A percentile compares a stretch with the other conserved stretches of the same genome.
Evolutionary conservation across 2,329 filamentous ascomycete species (phyloP).

Genomic region (Ilyonectria sp.): DNA sequence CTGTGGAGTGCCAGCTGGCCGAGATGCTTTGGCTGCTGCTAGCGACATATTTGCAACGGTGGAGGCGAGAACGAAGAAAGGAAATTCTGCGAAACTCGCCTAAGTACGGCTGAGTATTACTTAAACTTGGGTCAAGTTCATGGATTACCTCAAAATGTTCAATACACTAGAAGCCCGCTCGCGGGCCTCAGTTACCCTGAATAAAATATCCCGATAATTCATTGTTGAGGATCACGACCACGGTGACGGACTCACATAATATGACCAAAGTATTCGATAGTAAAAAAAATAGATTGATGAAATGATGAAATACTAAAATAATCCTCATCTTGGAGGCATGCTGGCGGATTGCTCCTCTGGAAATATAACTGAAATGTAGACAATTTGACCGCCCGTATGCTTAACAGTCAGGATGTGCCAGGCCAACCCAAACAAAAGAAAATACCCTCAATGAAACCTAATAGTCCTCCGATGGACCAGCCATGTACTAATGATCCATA

Average conservation of each 20-base stretch:
- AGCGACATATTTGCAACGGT: conserved; percentile 11
- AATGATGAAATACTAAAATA: conserved; percentile 12
- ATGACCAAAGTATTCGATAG: neutral
- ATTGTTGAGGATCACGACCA: neutral
- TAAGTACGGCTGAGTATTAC: neutral
- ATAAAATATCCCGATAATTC: neutral
- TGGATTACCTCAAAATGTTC: neutral
- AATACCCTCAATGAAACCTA: conserved; percentile 9
- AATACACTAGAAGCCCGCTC: neutral
- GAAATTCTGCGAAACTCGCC: neutral
- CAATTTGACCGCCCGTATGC: conserved; percentile 28
- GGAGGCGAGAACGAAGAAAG: neutral
- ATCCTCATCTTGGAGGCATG: conserved; percentile 24
- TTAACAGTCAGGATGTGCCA: conserved; percentile 18
- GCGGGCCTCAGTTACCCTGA: neutral
- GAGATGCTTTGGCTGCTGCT: conserved; percentile 18
- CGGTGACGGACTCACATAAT: neutral
- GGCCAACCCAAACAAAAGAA: conserved; percentile 26
- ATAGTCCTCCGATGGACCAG: conserved; percentile 36
- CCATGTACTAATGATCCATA: conserved; percentile 38
- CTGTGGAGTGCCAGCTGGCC: conserved; percentile 24
- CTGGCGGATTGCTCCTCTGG: conserved; percentile 31
- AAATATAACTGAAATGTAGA: conserved; percentile 25
- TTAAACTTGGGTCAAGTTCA: neutral
- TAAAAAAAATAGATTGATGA: neutral